Evolutionary conservation across 192 early-diverging fungal species (phyloP).

Genomic region (Dissophora globulifera): DNA sequence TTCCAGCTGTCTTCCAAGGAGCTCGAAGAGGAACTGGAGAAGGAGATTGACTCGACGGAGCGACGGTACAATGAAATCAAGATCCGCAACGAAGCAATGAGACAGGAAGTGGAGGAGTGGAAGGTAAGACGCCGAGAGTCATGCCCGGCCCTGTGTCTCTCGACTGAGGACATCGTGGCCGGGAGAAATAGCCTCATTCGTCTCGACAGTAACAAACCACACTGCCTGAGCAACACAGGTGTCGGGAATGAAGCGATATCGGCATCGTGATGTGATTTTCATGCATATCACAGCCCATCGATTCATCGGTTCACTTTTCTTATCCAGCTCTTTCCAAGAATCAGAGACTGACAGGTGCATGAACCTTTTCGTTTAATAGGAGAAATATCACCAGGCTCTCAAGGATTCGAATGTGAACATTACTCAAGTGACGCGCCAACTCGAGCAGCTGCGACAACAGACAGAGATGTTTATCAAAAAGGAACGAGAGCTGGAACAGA

Average conservation of each 20-base stretch:
- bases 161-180: no score
- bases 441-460: slow-evolving; percentile 75
- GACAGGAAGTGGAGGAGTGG: slow-evolving; percentile 75
- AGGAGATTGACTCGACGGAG: slow-evolving; percentile 77
- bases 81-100: slow-evolving; percentile 69
- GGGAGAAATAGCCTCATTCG: not conserved
- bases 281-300: no score
- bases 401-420: slow-evolving; percentile 74
- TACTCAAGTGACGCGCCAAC: slow-evolving; percentile 76
- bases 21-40: slow-evolving; percentile 77
- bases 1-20: slow-evolving; percentile 75
- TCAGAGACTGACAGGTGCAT: slow-evolving; percentile 2
- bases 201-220: not conserved
- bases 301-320: no score
- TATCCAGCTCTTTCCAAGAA: no score
- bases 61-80: slow-evolving; percentile 71
- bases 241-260: not conserved
- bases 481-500: slow-evolving; percentile 79
- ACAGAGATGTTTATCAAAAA: slow-evolving; percentile 79
- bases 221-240: not conserved
- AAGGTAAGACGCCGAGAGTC: slow-evolving; percentile 59
- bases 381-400: slow-evolving; percentile 71
- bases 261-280: not conserved
- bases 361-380: slow-evolving; percentile 34
- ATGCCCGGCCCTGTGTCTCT: no score